A percentile compares a stretch with the other conserved stretches of the same genome.
Evolutionary conservation across 345 rosid species (phyloP).

Genomic region (Eucalyptus camaldulensis): DNA sequence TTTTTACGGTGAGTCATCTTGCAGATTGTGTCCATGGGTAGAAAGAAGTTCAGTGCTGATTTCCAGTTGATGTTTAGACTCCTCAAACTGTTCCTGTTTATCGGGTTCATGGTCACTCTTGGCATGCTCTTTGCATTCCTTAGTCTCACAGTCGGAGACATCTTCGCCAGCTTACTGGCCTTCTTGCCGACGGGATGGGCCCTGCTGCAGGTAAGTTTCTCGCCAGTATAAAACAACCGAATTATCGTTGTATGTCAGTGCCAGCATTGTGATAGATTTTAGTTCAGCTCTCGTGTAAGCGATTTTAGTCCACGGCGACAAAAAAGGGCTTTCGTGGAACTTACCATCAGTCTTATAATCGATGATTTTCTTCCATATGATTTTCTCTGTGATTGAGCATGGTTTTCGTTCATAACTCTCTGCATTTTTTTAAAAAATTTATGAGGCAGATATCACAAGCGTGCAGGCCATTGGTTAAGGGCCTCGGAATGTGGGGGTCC

Average conservation of each 20-base stretch:
- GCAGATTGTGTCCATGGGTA: constrained; percentile 90
- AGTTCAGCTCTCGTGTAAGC: background rate
- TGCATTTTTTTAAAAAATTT: background rate
- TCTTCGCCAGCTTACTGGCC: constrained; percentile 75
- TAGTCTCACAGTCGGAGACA: constrained; percentile 72
- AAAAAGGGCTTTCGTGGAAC: background rate
- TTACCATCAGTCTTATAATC: background rate
- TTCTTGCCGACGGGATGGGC: constrained; percentile 95
- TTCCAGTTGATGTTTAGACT: constrained; percentile 96
- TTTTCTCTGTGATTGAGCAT: background rate
- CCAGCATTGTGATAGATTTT: background rate
- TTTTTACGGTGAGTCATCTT: background rate
- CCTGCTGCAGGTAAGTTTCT: constrained; percentile 43
- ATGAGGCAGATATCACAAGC: constrained; percentile 66
- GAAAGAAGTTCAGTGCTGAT: constrained; percentile 94
- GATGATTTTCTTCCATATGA: background rate
- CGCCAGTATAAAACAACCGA: background rate
- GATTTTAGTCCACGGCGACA: background rate
- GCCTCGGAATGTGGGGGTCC: constrained; percentile 84
- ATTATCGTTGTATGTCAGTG: background rate
- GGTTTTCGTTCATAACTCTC: background rate
- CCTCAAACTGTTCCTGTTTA: constrained; percentile 59
- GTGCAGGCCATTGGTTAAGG: constrained; percentile 42
- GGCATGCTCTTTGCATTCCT: constrained; percentile 63
- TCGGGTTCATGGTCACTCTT: constrained; percentile 44